Evolutionary conservation across 225 moss, liverwort and hornwort species (phyloP).

Genomic region (Marchantia polymorpha): DNA sequence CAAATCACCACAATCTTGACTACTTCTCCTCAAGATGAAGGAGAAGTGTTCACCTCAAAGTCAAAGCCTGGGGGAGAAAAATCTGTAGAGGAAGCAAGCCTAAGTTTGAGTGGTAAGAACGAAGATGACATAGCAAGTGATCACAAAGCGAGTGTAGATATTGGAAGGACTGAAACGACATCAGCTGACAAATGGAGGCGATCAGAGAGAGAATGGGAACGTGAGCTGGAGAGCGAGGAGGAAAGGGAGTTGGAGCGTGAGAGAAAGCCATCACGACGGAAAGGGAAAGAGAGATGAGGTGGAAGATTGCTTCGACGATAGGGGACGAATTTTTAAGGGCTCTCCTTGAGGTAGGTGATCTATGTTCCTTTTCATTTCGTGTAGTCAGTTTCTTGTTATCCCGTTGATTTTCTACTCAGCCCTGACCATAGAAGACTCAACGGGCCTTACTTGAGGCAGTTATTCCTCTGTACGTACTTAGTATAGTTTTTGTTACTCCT

Average conservation of each 20-base stretch:
- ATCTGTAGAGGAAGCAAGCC: too few relatives aligned
- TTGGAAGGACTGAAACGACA: constrained; percentile 53
- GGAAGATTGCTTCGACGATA: constrained; percentile 86
- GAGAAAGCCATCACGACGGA: constrained; percentile 68
- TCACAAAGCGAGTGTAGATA: constrained; percentile 62
- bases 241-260: constrained; percentile 91
- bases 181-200: constrained; percentile 75
- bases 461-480: background rate
- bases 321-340: constrained; percentile 86
- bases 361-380: background rate
- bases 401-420: too few relatives aligned
- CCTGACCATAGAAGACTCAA: background rate
- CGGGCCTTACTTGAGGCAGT: background rate
- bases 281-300: constrained; percentile 79
- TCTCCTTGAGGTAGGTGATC: constrained; percentile 71
- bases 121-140: constrained; percentile 81
- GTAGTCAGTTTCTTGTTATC: background rate
- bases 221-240: constrained; percentile 85
- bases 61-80: too few relatives aligned
- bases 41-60: too few relatives aligned
- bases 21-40: too few relatives aligned
- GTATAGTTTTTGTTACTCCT: too few relatives aligned
- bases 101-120: constrained; percentile 59
- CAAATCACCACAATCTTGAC: too few relatives aligned
- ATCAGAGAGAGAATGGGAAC: constrained; percentile 79